Evolutionary conservation across 164 flowering plant species (phyloP).

Genomic region (Santalum album): DNA sequence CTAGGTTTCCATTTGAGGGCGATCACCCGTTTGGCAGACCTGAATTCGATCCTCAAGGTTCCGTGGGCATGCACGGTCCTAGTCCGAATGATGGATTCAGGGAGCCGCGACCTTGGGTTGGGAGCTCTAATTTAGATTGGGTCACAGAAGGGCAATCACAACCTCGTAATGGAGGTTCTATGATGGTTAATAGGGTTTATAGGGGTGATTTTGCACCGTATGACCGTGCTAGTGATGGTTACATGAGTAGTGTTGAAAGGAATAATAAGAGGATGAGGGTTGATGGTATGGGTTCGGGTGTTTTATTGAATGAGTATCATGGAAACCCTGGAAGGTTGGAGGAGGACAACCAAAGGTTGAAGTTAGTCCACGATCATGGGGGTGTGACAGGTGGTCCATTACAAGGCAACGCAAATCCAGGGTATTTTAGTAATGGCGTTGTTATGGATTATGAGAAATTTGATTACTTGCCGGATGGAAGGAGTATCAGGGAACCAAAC

Average conservation of each 20-base stretch:
- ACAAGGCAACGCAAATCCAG: too few species aligned
- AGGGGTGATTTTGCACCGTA: constrained; percentile 6
- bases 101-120: background rate
- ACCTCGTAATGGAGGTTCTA: background rate
- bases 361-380: constrained; percentile 73
- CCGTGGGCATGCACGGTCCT: background rate
- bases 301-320: constrained; percentile 6
- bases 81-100: constrained; percentile 13
- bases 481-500: too few species aligned
- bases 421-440: too few species aligned
- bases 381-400: constrained; percentile 7
- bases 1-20: too few species aligned
- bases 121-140: constrained; percentile 8
- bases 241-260: constrained; percentile 29
- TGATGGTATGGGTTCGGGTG: too few species aligned
- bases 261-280: constrained; percentile 49
- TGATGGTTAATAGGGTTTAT: constrained; percentile 4
- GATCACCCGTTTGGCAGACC: constrained; percentile 19
- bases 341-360: constrained; percentile 64
- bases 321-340: constrained; percentile 7
- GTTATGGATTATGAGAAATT: too few species aligned
- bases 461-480: too few species aligned
- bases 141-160: constrained; percentile 9
- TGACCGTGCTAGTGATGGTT: too few species aligned
- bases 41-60: constrained; percentile 20